Evolutionary conservation across 345 rosid genomes (phyloP).

Genomic region (Zanthoxylum bungeanum): DNA sequence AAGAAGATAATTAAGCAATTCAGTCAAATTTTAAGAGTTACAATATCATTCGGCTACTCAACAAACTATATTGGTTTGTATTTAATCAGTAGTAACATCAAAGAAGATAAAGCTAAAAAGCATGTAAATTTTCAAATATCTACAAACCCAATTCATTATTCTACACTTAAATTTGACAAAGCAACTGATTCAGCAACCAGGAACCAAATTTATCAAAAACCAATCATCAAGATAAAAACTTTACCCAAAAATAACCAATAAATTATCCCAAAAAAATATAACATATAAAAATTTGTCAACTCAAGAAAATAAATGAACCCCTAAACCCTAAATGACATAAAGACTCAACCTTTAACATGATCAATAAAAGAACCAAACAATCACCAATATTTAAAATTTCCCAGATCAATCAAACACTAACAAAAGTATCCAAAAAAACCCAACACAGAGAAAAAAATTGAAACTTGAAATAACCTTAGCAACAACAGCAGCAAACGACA

Average conservation of each 20-base stretch:
- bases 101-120: too few relatives aligned
- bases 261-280: neutral
- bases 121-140: neutral
- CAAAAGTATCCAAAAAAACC: neutral
- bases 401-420: neutral
- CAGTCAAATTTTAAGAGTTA: neutral
- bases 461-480: constrained; percentile 57
- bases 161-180: neutral
- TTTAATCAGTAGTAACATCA: too few relatives aligned
- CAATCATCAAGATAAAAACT: too few relatives aligned
- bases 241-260: neutral
- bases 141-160: neutral
- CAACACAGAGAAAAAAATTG: constrained; percentile 2
- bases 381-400: neutral
- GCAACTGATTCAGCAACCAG: neutral
- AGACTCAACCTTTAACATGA: neutral
- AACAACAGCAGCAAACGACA: constrained; percentile 88
- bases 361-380: constrained; percentile 6
- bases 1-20: too few relatives aligned
- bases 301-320: neutral
- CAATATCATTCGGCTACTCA: neutral
- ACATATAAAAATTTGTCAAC: neutral
- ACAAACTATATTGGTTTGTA: neutral
- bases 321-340: neutral
- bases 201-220: too few relatives aligned